Evolutionary conservation across 2,329 filamentous ascomycete species (phyloP).

Genomic region (Fusarium sp.): DNA sequence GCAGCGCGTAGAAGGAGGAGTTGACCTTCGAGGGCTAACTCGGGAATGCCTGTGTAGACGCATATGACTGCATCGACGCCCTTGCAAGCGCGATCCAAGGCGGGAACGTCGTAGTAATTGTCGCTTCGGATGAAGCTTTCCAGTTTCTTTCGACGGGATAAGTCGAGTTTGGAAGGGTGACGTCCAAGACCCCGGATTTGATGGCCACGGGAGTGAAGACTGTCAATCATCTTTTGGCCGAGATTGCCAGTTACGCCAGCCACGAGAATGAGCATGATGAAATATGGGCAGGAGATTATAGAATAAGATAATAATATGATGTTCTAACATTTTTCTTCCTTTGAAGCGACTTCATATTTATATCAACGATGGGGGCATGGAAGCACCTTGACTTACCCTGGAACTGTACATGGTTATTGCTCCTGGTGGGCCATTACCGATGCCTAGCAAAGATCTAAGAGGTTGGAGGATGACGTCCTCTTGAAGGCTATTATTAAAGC

Average conservation of each 20-base stretch:
- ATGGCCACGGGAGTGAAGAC: not conserved
- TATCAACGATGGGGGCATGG: not conserved
- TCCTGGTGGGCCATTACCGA: not conserved
- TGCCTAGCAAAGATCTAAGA: not conserved
- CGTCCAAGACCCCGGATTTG: not conserved
- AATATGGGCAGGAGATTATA: not conserved
- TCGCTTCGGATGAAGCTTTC: not conserved
- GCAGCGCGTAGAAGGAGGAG: slow-evolving; percentile 52
- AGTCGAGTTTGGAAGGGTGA: not conserved
- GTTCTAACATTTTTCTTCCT: not conserved
- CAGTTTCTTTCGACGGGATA: not conserved
- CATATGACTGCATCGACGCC: slow-evolving; percentile 53
- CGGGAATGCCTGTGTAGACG: slow-evolving; percentile 44
- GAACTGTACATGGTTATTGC: not conserved
- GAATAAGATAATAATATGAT: no score
- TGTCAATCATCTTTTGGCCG: not conserved
- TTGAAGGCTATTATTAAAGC: not conserved
- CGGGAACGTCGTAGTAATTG: slow-evolving; percentile 47
- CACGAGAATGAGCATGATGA: not conserved
- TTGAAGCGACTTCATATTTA: not conserved
- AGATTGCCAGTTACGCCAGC: not conserved
- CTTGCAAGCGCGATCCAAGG: slow-evolving; percentile 48
- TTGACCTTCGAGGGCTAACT: slow-evolving; percentile 48
- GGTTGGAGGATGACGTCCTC: not conserved
- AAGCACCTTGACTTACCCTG: not conserved